These are phyloP conservation scores for Plasmodium knowlesi DNA, from an alignment of 169 alveolate genomes.

Conservation along the genomic window DNA sequence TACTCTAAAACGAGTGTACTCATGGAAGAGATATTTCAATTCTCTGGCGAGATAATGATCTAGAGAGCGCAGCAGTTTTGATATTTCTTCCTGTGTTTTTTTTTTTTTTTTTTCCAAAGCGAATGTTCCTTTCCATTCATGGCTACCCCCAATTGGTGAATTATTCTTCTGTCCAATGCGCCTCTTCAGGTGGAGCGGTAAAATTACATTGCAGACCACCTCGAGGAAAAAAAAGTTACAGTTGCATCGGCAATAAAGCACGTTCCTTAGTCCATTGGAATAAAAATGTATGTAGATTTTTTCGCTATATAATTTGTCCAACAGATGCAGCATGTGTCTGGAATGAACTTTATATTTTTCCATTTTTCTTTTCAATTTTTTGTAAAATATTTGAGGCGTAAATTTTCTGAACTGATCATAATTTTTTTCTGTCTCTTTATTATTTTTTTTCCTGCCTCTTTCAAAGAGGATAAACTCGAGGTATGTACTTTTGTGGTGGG, in stretches of 20 bases:
- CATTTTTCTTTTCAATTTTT: background rate
- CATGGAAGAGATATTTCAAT: slow-evolving; percentile 12
- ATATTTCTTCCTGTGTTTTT: background rate
- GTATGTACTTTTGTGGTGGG: slow-evolving; percentile 40
- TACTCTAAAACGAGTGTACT: background rate
- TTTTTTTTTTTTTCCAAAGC: background rate
- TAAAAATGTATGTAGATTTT: slow-evolving; percentile 43
- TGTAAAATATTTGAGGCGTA: background rate
- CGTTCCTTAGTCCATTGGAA: slow-evolving; percentile 26
- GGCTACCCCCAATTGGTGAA: background rate
- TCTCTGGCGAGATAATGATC: slow-evolving; percentile 21
- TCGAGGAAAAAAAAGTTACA: slow-evolving; percentile 28
- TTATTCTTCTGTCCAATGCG: background rate
- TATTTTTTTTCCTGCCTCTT: background rate
- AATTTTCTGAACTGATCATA: background rate
- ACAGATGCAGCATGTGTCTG: slow-evolving; percentile 18
- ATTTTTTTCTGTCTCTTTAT: background rate
- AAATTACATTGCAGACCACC: slow-evolving; percentile 27
- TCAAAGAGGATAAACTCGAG: slow-evolving; percentile 16
- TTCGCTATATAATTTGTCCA: slow-evolving; percentile 37
- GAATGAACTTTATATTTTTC: slow-evolving; percentile 22
- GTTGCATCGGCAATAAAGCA: slow-evolving; percentile 40
- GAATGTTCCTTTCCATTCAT: background rate
- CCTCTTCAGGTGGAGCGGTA: slow-evolving; percentile 18
- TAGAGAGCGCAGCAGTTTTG: background rate